These are phyloP conservation scores for Seiridium cupressi DNA, from an alignment of 2,329 filamentous ascomycete genomes.

Conservation along the genomic window DNA sequence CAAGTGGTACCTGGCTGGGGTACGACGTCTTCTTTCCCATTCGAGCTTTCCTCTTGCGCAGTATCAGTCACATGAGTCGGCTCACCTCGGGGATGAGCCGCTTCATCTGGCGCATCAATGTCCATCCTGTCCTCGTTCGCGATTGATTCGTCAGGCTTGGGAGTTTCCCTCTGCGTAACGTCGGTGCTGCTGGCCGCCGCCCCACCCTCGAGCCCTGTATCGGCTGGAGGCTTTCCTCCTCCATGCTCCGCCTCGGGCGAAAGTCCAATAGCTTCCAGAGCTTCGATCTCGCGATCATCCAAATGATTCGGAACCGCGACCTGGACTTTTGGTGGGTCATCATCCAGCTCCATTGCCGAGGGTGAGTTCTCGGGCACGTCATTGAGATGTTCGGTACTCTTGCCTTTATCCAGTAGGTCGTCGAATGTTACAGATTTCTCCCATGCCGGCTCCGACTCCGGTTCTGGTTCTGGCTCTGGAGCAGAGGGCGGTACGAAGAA, in stretches of 20 bases:
- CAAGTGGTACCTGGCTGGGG: too few species aligned
- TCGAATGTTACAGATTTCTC: background rate
- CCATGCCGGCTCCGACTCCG: background rate
- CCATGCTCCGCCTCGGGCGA: background rate
- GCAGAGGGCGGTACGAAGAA: background rate
- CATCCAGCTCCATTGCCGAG: background rate
- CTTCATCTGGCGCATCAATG: conserved; percentile 4
- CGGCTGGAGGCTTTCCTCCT: too few species aligned
- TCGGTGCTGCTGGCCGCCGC: too few species aligned
- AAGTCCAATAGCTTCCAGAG: background rate
- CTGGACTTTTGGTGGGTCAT: background rate
- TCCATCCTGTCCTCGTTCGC: conserved; percentile 14
- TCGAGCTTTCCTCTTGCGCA: too few species aligned
- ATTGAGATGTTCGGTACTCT: background rate
- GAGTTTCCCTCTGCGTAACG: too few species aligned
- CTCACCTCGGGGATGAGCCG: background rate
- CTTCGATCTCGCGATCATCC: background rate
- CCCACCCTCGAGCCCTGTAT: too few species aligned
- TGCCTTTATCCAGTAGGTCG: background rate
- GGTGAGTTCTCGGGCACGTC: background rate
- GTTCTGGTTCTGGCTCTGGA: background rate
- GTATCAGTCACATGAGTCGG: background rate
- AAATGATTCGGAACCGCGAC: background rate
- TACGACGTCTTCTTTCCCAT: too few species aligned
- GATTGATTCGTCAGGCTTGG: too few species aligned